A percentile compares a stretch with the other conserved stretches of the same genome.
phyloP scores from a whole-genome alignment of 176 grass and related monocot species.

The Eremochloa ophiuroides region DNA sequence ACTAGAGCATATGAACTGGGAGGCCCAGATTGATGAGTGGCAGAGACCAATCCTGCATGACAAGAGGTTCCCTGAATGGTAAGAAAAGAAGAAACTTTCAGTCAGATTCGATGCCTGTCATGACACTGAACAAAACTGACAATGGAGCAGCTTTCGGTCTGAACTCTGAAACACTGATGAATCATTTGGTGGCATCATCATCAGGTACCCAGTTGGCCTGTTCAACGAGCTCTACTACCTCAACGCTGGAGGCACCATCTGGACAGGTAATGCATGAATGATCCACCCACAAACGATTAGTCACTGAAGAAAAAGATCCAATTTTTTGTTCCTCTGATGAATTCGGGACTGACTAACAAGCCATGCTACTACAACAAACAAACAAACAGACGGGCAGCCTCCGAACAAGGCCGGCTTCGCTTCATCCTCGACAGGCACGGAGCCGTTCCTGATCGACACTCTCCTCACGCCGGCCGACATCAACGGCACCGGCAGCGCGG shows the following conservation, averaged over 20 bases:
- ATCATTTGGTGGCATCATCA: background rate
- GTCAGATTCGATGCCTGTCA: background rate
- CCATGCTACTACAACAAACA: background rate
- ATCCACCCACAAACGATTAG: background rate
- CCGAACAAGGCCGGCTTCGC: slow-evolving; percentile 44
- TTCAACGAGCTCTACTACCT: slow-evolving; percentile 96
- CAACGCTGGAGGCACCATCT: slow-evolving; percentile 79
- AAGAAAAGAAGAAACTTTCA: background rate
- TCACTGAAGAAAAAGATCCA: background rate
- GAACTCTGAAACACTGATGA: background rate
- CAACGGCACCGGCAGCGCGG: no score
- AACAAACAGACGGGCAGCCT: slow-evolving; percentile 69
- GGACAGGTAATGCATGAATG: slow-evolving; percentile 61
- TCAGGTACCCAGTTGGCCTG: slow-evolving; percentile 70
- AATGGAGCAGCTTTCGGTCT: background rate
- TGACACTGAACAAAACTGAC: background rate
- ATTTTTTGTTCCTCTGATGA: no score
- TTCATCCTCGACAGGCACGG: slow-evolving; percentile 10
- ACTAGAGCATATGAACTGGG: slow-evolving; percentile 73
- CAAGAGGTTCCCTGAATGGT: slow-evolving; percentile 70
- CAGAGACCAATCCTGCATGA: slow-evolving; percentile 71
- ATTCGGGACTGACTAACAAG: background rate
- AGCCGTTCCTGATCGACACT: slow-evolving; percentile 54
- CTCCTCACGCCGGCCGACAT: no score
- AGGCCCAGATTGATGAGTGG: slow-evolving; percentile 83